Base-by-base conservation (phyloP, 495 filamentous ascomycete genomes). In the Mytilinidion resinicola region DNA sequence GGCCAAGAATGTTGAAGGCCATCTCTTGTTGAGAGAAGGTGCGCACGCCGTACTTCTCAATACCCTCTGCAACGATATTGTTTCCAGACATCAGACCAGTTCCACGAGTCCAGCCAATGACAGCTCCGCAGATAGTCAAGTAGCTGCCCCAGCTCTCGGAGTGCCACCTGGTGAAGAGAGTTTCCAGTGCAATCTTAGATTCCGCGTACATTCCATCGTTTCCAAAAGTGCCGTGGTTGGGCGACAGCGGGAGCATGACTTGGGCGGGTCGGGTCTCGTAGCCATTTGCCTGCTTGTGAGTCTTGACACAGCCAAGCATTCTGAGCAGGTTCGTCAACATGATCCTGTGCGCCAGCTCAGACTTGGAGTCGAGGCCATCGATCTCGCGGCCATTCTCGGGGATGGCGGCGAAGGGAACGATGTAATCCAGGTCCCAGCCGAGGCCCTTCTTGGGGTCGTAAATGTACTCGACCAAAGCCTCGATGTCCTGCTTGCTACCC, bases 21-120 rank as follows among this genome's bases (percentile, higher is more conserved):
- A 99, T 99, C 74, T 99, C 93, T 66, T 95, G 90, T 76, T 97
- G 95, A 15, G 92, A 96, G 77, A 99, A 99, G 4, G 93, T 99
- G 61, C 95, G 89, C 14, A 97, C 95, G 67, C 93, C 93, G 67
- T 92, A 91, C 61, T 86, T 87, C 76, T 99, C 93, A 53, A 99
- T 87, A 49, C 92, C 95, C 72, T 97, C 91, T 7, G 93, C 95
- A 55, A 96, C 90, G 69, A 96, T 84, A 72, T 99, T 99, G 78
- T 99, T 99, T 62, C 89, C 91, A 67, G 86, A 87, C 93, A 99
- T 99, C 60, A 99, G 80, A 64, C 93, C 93, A 55, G 93, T 99
- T 49, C 93, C 93, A 74, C 93, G 91, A 59, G 93, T 99, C 93
- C 93, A 98, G 59, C 93, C 93, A 71, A 98, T 98, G 72, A 98